Evolutionary conservation across 495 filamentous ascomycete genomes (phyloP), one percentile per base, ranked within the genome.

Genomic region (Aspergillus funiculosus): DNA sequence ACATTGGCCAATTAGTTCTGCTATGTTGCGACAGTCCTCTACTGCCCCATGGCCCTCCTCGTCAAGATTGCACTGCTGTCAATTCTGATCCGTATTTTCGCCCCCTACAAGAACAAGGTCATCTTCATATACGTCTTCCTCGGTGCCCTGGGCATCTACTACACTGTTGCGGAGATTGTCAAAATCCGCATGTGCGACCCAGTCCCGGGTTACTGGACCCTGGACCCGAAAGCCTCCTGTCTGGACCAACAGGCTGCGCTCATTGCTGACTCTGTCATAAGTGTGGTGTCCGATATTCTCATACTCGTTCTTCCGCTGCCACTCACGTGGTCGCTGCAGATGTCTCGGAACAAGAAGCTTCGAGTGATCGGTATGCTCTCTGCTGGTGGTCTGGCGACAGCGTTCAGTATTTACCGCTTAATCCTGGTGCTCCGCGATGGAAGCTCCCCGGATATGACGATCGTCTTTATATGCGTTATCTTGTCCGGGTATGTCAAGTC

Each of bases 201-300:
- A 2, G 56, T 71, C 4, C 40, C 51, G 2, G 49, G 47, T 4
- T 70, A 62, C 53, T 68, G 64, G 67, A 48, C 39, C 1, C 29
- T 30, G 3, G 32, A 40, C 11, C 32, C 46, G 4, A 37, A 49
- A 1, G 60, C 52, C 5, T 46, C 48, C 1, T 76, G 73, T 50
- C 54, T 74, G 19, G 51, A 74, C 50, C 68, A 74, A 46, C 50
- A 46, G 5, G 65, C 66, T 0, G 62, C 72, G 9, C 54, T 74
- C 7, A 62, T 72, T 11, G 73, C 71, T 50, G 71, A 74, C 42
- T 67, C 69, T 0, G 68, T 70, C 15, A 69, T 76, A 29, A 73
- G 68, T 50, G 60, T 72, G 5, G 57, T 71, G 7, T 67, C 62
- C 26, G 73, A 76, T 51, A 45, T 72, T 3, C 62, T 67, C 29